These are phyloP conservation scores for Cercospora sp. DNA, from an alignment of 2,329 filamentous ascomycete genomes.

Conservation along the genomic window DNA sequence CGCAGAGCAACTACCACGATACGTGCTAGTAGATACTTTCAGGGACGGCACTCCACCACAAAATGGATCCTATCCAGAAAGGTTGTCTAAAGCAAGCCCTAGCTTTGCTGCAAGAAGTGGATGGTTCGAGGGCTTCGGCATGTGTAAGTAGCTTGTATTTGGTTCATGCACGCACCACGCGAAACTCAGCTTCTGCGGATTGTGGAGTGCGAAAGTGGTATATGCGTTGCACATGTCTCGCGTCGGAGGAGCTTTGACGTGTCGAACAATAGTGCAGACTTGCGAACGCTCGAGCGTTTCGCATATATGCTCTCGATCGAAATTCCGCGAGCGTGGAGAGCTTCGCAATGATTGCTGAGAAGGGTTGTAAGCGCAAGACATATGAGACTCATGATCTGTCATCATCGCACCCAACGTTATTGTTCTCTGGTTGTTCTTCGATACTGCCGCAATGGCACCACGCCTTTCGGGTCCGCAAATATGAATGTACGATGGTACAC, in stretches of 20 bases:
- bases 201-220: conserved; percentile 2
- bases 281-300: background rate
- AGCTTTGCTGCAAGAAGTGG: background rate
- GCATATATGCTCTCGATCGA: background rate
- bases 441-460: background rate
- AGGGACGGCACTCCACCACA: background rate
- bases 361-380: background rate
- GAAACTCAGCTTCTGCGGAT: conserved; percentile 8
- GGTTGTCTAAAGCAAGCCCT: background rate
- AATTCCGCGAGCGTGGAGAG: background rate
- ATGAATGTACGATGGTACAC: background rate
- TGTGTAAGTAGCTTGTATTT: background rate
- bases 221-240: background rate
- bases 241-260: background rate
- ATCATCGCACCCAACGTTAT: background rate
- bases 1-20: background rate
- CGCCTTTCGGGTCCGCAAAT: background rate
- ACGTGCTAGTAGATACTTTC: background rate
- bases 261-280: background rate
- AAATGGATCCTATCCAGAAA: background rate
- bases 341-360: background rate
- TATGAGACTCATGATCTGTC: background rate
- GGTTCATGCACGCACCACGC: conserved; percentile 4
- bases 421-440: background rate
- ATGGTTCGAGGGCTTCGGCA: conserved; percentile 2